These are phyloP conservation scores for Sanguinoderma infundibulare DNA, from an alignment of 1,284 basidiomycete species.

Conservation along the genomic window DNA sequence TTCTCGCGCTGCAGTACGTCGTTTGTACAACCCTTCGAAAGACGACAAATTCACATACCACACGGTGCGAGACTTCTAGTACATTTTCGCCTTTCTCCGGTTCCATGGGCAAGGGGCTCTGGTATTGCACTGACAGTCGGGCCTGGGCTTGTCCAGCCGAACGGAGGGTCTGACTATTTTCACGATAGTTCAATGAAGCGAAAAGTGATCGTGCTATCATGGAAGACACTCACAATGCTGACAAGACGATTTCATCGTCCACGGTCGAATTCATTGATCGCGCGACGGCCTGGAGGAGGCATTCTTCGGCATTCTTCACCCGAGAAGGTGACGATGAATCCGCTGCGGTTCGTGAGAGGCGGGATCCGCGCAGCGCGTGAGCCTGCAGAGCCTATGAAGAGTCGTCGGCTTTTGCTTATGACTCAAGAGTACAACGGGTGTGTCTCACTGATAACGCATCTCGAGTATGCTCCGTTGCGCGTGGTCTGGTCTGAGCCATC, in stretches of 20 bases:
- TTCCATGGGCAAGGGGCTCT: slow-evolving; percentile 11
- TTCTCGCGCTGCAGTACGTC: slow-evolving; percentile 12
- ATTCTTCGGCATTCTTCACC: slow-evolving; percentile 2
- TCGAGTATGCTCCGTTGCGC: slow-evolving; percentile 15
- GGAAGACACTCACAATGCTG: slow-evolving; percentile 3
- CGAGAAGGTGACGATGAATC: neutral
- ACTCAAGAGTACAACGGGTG: neutral
- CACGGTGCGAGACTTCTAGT: neutral
- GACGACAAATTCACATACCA: slow-evolving; percentile 2
- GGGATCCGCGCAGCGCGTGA: slow-evolving; percentile 16
- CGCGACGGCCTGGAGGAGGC: slow-evolving; percentile 17
- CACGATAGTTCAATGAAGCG: neutral
- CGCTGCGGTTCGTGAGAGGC: neutral
- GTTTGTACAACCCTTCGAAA: no score
- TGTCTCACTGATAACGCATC: slow-evolving; percentile 20
- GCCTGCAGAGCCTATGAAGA: slow-evolving; percentile 21
- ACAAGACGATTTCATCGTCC: slow-evolving; percentile 9
- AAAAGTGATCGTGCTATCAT: no score
- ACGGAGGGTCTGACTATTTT: slow-evolving; percentile 10
- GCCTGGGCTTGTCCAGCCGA: slow-evolving; percentile 8
- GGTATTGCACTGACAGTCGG: slow-evolving; percentile 9
- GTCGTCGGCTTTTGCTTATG: neutral
- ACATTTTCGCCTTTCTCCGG: neutral
- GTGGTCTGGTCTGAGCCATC: neutral
- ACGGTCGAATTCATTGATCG: neutral